A percentile compares a stretch with the other conserved stretches of the same genome.
Conservation (phyloP, 352 stramenopile genomes). For the Phytopythium oedochilum region DNA sequence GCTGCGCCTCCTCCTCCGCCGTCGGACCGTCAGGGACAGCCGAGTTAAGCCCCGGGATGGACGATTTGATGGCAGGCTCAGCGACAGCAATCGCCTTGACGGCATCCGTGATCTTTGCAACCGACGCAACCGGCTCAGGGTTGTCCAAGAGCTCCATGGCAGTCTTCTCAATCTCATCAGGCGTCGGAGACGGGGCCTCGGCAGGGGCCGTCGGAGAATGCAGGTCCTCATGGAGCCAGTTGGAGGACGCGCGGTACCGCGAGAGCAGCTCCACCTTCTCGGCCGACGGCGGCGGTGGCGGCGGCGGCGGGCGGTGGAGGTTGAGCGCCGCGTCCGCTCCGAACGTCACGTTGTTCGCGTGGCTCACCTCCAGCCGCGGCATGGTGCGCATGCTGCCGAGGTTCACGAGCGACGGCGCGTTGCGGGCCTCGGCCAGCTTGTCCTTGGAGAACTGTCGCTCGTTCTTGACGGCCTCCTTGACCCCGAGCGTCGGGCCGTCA, state of each 20-base stretch:
- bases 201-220: conserved; percentile 5
- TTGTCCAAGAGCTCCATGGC: no score
- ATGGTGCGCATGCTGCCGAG: conserved; percentile 73
- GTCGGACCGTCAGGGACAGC: conserved; percentile 22
- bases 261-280: conserved; percentile 71
- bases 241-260: conserved; percentile 39
- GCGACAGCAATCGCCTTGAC: conserved; percentile 21
- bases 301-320: conserved; percentile 48
- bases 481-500: conserved; percentile 64
- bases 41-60: conserved; percentile 31
- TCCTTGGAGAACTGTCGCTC: conserved; percentile 63
- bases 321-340: conserved; percentile 56
- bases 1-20: conserved; percentile 58
- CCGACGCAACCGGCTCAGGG: no score
- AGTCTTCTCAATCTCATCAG: conserved; percentile 28
- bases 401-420: conserved; percentile 57
- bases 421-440: conserved; percentile 57
- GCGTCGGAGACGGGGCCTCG: conserved; percentile 19
- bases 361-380: conserved; percentile 41
- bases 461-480: conserved; percentile 82
- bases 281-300: conserved; percentile 60
- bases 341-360: conserved; percentile 71
- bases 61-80: conserved; percentile 18
- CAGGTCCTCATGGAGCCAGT: conserved; percentile 18
- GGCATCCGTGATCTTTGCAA: conserved; percentile 37